phyloP scores from a whole-genome alignment of 2,329 filamentous ascomycete species.

The Pestalotiopsis sp. region DNA sequence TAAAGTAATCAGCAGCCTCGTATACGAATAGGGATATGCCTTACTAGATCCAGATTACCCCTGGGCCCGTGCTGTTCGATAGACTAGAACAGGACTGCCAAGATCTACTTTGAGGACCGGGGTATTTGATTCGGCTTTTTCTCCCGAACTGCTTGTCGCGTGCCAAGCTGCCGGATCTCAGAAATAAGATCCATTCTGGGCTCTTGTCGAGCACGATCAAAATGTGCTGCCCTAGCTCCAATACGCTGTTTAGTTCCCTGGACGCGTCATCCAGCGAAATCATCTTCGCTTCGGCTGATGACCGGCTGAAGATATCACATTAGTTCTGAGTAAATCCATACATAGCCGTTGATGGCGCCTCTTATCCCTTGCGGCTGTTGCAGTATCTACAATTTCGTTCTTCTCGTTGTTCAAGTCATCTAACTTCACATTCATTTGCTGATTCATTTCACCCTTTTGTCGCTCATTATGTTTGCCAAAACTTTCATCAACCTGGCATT shows the following conservation, averaged over 20 bases:
- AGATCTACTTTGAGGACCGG: background rate
- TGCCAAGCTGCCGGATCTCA: background rate
- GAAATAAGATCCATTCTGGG: background rate
- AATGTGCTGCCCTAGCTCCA: background rate
- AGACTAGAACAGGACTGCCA: background rate
- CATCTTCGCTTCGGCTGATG: background rate
- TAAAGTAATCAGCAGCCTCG: background rate
- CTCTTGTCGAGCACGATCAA: background rate
- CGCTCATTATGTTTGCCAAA: background rate
- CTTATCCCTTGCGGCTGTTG: background rate
- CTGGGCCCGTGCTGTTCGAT: background rate
- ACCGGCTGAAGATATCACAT: background rate
- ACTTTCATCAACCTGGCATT: background rate
- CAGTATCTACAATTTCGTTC: background rate
- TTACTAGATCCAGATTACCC: background rate
- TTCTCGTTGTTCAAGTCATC: background rate
- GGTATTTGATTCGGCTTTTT: background rate
- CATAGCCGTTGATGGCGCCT: background rate
- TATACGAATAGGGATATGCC: background rate
- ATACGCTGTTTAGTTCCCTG: background rate
- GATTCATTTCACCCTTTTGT: background rate
- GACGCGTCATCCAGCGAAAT: background rate
- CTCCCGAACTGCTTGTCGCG: background rate
- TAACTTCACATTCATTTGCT: background rate
- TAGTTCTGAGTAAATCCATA: background rate